Base-by-base conservation (phyloP, 495 filamentous ascomycete genomes). In the Penicillium cosmopolitanum region DNA sequence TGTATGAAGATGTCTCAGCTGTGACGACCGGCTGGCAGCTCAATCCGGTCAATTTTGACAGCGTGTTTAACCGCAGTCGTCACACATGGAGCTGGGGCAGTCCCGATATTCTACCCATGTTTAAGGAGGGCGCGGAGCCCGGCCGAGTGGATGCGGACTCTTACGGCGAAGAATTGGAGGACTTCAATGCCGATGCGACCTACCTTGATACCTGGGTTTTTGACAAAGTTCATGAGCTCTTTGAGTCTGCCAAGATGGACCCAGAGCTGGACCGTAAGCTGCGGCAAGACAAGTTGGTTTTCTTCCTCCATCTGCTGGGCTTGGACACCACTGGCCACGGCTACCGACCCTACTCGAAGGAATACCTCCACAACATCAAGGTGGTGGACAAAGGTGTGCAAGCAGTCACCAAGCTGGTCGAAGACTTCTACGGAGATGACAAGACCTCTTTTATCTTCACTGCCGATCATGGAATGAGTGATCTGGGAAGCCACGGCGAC, bases 11-110 rank as follows among this genome's bases (percentile, higher is more conserved):
- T 80, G 96, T 99, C 6, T 97, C 94, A 43, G 88, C 96, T 3
- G 96, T 99, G 18, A 96, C 89, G 34, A 99, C 96, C 9, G 96
- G 96, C 13, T 99, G 96, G 96, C 98, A 98, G 74, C 74, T 97
- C 66, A 99, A 99, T 69, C 95, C 96, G 0, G 96, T 99, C 61
- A 91, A 97, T 70, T 99, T 99, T 67, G 96, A 99, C 77, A 97
- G 93, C 64, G 90, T 99, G 10, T 99, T 99, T 83, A 99, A 99
- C 69, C 87, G 89, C 56, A 97, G 93, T 68, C 79, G 89, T 31
- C 96, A 98, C 75, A 98, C 96, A 4, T 99, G 96, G 96, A 94
- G 92, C 72, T 99, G 96, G 96, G 95, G 96, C 8, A 97, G 94
- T 66, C 94, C 94, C 12, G 96, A 99, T 78, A 99, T 99, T 66